Evolutionary conservation across 2,329 filamentous ascomycete species (phyloP), one percentile per base, ranked within the genome.

Genomic region (Talaromyces rugulosus): DNA sequence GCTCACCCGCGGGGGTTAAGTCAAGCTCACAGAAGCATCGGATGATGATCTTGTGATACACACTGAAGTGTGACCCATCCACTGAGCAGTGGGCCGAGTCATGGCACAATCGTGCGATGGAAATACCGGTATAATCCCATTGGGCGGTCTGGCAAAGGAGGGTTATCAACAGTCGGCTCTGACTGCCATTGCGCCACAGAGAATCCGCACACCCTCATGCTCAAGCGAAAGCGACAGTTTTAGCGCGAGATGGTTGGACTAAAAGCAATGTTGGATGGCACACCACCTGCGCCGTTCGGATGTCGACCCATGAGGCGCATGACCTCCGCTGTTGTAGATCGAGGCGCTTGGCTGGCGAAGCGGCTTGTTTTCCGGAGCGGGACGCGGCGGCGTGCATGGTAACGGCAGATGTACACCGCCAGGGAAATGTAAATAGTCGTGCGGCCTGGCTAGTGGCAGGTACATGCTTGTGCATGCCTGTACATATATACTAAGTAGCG

Each of bases 1-100:
- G 16, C 61, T 62, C 44, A 65, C 61, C 44, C 63, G 63, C 36
- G 63, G 63, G 31, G 63, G 63, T 33, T 65, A 65, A 33, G 12
- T n/a, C n/a, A 8, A 40, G 28, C 33, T 50, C 42, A 28, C 60
- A 40, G 23, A 52, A 23, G n/a, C 51, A 61, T 59, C 40, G n/a
- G 8, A 50, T n/a, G 31, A 33, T 23, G 27, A 51, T 30, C 61
- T 57, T 57, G 61, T 62, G 61, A 62, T 59, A 47, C 18, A 11
- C 44, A 47, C 42, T 23, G 18, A 47, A 47, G 42, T 23, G 42
- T n/a, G 42, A 23, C 42, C 42, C 42, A 47, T 47, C 12, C 6
- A 23, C 23, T 11, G 23, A 27, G n/a, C 44, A 18, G 40, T 47
- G 18, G n/a, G 11, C 44, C 44, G 44, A 47, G 18, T 47, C 44